Evolutionary conservation across 768 basidiomycete species (phyloP).

Genomic region (Kwoniella botswanensis): DNA sequence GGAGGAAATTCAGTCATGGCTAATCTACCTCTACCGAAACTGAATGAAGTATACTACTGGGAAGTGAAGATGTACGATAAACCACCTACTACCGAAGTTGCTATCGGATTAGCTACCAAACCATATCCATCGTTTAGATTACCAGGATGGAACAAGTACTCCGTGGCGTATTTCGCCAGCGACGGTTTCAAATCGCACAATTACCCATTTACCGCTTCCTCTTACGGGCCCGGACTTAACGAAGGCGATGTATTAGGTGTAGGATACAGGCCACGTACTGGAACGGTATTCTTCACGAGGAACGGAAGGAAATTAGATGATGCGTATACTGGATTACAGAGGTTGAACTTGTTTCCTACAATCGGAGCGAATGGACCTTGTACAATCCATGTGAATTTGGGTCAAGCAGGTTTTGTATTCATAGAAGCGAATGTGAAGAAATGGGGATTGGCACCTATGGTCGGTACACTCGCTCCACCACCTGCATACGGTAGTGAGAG

Average conservation of each 20-base stretch:
- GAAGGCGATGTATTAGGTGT: constrained; percentile 96
- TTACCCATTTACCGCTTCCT: constrained; percentile 84
- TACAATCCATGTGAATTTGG: constrained; percentile 95
- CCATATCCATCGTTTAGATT: constrained; percentile 94
- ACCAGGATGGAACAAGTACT: constrained; percentile 81
- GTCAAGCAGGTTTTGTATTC: constrained; percentile 97
- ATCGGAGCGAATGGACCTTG: constrained; percentile 96
- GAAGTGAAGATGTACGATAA: constrained; percentile 99
- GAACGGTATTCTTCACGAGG: constrained; percentile 98
- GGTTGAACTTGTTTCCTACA: constrained; percentile 94
- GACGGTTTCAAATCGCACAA: constrained; percentile 97
- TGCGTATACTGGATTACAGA: constrained; percentile 85
- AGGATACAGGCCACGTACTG: constrained; percentile 92
- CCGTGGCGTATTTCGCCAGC: constrained; percentile 86
- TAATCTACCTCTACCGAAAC: constrained; percentile 92
- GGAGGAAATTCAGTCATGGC: constrained; percentile 94
- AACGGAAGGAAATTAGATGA: constrained; percentile 98
- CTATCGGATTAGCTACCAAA: constrained; percentile 93
- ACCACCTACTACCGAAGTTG: constrained; percentile 81
- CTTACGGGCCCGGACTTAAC: constrained; percentile 81
- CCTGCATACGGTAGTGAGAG: constrained; percentile 97
- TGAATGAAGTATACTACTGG: constrained; percentile 99
- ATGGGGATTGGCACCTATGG: constrained; percentile 97
- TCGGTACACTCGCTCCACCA: constrained; percentile 94
- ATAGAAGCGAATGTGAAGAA: constrained; percentile 99